Evolutionary conservation across 2,329 filamentous ascomycete species (phyloP).

Genomic region (Alternaria triticina): DNA sequence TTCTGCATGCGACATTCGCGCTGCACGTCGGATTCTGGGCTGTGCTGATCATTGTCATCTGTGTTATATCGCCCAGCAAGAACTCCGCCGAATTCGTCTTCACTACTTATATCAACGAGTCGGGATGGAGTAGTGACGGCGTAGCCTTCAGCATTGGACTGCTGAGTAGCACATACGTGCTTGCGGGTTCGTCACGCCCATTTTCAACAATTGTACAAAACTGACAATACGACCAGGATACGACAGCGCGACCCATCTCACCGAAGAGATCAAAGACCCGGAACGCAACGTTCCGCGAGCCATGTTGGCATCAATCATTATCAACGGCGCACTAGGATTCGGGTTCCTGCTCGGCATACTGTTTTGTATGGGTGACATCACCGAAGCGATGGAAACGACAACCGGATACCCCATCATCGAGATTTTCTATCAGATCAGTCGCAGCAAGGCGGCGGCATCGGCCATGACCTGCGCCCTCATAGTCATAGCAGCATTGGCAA

Average conservation of each 20-base stretch:
- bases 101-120: constrained; percentile 52
- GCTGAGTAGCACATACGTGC: constrained; percentile 24
- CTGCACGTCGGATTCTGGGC: constrained; percentile 57
- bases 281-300: constrained; percentile 2
- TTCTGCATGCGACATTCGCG: constrained; percentile 36
- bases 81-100: constrained; percentile 50
- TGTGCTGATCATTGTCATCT: constrained; percentile 54
- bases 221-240: neutral
- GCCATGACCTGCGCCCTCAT: constrained; percentile 32
- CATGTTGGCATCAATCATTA: constrained; percentile 18
- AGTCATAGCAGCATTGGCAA: constrained; percentile 15
- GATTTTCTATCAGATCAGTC: constrained; percentile 29
- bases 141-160: constrained; percentile 51
- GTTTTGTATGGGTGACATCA: constrained; percentile 40
- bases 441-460: constrained; percentile 5
- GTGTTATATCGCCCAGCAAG: constrained; percentile 49
- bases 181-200: constrained; percentile 19
- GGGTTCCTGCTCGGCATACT: constrained; percentile 47
- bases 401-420: constrained; percentile 47
- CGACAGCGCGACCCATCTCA: constrained; percentile 5
- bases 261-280: constrained; percentile 2
- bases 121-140: constrained; percentile 48
- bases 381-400: constrained; percentile 33
- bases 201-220: neutral
- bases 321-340: constrained; percentile 44